Conservation (phyloP, 805 yeast genomes). For the Candida vaughaniae region DNA sequence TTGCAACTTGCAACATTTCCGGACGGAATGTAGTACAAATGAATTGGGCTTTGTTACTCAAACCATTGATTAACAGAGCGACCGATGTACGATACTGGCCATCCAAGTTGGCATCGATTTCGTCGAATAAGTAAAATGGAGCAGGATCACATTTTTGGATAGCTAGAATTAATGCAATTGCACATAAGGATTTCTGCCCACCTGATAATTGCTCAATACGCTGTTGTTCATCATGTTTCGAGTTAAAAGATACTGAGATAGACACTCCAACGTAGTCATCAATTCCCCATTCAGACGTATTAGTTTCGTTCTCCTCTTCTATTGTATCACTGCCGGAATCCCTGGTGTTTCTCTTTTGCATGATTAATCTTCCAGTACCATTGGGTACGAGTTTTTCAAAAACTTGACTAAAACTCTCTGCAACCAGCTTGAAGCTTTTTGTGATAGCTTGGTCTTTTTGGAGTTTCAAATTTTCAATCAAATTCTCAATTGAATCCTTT, state of each 20-base stretch:
- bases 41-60: conserved; percentile 77
- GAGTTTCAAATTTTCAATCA: conserved; percentile 66
- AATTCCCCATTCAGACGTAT: conserved; percentile 21
- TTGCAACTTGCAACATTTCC: conserved; percentile 86
- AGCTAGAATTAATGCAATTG: conserved; percentile 88
- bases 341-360: conserved; percentile 43
- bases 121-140: conserved; percentile 94
- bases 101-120: conserved; percentile 94
- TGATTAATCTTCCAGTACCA: conserved; percentile 73
- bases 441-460: conserved; percentile 83
- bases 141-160: conserved; percentile 96
- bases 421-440: conserved; percentile 73
- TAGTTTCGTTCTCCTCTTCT: conserved; percentile 9
- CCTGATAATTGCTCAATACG: conserved; percentile 91
- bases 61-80: conserved; percentile 65
- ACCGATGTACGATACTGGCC: conserved; percentile 88
- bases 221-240: conserved; percentile 80
- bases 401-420: conserved; percentile 67
- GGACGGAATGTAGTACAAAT: conserved; percentile 96
- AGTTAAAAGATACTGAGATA: conserved; percentile 85
- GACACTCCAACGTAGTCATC: conserved; percentile 79
- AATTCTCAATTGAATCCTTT: conserved; percentile 65
- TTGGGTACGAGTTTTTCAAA: conserved; percentile 81
- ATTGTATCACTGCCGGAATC: conserved; percentile 13
- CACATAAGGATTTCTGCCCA: conserved; percentile 96